Base-by-base conservation (phyloP, 345 rosid genomes). In the Syzygium jambos region DNA sequence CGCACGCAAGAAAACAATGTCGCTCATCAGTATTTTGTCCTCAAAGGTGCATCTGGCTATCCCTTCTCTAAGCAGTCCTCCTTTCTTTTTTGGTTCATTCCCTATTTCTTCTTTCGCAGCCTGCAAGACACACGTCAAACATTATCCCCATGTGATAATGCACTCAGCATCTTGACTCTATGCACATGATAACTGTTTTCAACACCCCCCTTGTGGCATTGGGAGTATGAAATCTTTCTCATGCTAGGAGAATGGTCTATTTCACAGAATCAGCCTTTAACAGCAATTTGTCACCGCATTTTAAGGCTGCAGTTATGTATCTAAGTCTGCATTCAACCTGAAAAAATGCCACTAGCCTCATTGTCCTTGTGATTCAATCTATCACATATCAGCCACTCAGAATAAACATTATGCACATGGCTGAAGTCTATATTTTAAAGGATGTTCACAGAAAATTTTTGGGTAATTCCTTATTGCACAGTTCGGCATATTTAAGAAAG, bases 11-110 rank as follows among this genome's bases (percentile, higher is more conserved):
- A 95, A 94, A 85, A 98, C 96, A 46, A 98, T 92, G 91, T 98
- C 99, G 34, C 99, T 93, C 96, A 96, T 96, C 90, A 93, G 90
- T 86, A 96, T 96, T 90, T 90, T 92, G 92, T 98, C 99, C 96
- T 98, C 99, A 93, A 98, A 98, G 85, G 96, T 96, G 92, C 99
- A 98, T 90, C 99, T 93, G 11, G 95, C 99, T 89, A 95, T 93
- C 86, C 99, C 99, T 88, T 95, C 98, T 91, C 93, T 89, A 73
- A 91, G 85, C 87, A 89, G 93, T 85, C 94, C 97, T 49, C 95
- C 96, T 91, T 93, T 94, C 87, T 85, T 94, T 85, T 91, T 93
- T 1, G 98, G 94, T 49, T 89, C 90, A 90, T 95, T 94, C 11
- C 95, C 98, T 6, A 96, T 89, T 91, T 95, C 98, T 86, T 94